Percentiles rank a stretch among this genome's conserved stretches.
phyloP scores from a whole-genome alignment of 495 filamentous ascomycete genomes.

The Penicillium fimorum region DNA sequence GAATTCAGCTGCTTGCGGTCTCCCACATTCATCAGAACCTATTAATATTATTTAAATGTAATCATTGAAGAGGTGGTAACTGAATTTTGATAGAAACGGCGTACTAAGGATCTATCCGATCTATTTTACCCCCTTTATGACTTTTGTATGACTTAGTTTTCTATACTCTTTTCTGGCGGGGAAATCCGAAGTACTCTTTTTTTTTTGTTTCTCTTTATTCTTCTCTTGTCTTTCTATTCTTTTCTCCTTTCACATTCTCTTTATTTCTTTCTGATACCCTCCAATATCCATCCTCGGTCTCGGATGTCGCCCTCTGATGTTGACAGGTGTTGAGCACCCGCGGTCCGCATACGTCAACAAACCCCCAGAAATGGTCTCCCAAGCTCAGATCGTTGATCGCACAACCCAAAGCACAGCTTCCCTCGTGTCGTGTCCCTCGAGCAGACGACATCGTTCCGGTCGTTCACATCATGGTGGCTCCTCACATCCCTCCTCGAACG shows the following conservation, averaged over 20 bases:
- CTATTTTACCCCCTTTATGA: background rate
- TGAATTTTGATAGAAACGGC: conserved; percentile 9
- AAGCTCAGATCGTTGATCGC: conserved; percentile 62
- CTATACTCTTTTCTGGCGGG: conserved; percentile 2
- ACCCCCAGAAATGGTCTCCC: conserved; percentile 62
- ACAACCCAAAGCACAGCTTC: conserved; percentile 56
- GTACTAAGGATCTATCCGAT: background rate
- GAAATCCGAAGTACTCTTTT: background rate
- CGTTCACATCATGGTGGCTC: conserved; percentile 78
- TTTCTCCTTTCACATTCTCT: background rate
- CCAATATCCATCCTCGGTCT: background rate
- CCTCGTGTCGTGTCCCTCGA: conserved; percentile 55
- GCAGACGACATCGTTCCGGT: conserved; percentile 66
- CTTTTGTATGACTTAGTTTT: background rate
- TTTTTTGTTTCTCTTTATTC: background rate
- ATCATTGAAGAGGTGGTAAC: background rate
- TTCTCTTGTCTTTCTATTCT: background rate
- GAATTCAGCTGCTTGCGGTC: conserved; percentile 26
- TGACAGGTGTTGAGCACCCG: conserved; percentile 26
- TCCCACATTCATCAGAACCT: background rate
- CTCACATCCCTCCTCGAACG: conserved; percentile 72
- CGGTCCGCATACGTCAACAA: conserved; percentile 1
- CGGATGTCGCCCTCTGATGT: conserved; percentile 20
- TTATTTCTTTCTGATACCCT: background rate
- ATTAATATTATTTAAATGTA: background rate